Conservation (phyloP, 257 asterid species). For the Nicotiana obtusifolia region DNA sequence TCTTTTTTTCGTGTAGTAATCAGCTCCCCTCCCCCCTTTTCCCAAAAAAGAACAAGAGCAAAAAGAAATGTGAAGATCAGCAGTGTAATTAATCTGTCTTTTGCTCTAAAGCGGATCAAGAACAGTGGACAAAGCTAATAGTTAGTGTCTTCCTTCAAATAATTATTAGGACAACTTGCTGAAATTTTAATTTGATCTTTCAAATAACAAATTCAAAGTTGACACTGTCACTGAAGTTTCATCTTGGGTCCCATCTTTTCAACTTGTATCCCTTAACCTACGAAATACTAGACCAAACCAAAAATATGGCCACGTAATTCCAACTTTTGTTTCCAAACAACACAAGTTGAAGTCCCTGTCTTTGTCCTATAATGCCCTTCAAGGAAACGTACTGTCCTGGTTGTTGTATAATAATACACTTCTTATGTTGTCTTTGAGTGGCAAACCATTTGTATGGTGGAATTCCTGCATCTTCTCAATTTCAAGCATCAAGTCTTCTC, state of each 20-base stretch:
- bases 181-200: conserved; percentile 6
- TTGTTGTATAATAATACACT: conserved; percentile 1
- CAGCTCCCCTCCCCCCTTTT: not conserved
- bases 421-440: not conserved
- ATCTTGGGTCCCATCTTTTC: conserved; percentile 18
- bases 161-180: not conserved
- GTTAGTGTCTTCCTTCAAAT: not conserved
- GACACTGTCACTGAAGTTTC: not conserved
- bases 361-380: conserved; percentile 6
- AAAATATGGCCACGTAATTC: conserved; percentile 10
- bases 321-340: conserved; percentile 9
- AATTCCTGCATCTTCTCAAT: not conserved
- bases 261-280: conserved; percentile 9
- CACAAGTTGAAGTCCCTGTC: conserved; percentile 9
- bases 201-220: not conserved
- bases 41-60: not conserved
- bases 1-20: not conserved
- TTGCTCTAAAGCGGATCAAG: not conserved
- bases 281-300: conserved; percentile 11
- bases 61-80: not conserved
- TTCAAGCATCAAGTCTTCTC: not conserved
- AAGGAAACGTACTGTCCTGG: not conserved
- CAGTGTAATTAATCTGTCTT: not conserved
- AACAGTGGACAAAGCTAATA: not conserved
- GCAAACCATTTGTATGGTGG: not conserved